These are phyloP conservation scores for Backusella circina DNA, from an alignment of 192 early-diverging fungal species.

Conservation along the genomic window DNA sequence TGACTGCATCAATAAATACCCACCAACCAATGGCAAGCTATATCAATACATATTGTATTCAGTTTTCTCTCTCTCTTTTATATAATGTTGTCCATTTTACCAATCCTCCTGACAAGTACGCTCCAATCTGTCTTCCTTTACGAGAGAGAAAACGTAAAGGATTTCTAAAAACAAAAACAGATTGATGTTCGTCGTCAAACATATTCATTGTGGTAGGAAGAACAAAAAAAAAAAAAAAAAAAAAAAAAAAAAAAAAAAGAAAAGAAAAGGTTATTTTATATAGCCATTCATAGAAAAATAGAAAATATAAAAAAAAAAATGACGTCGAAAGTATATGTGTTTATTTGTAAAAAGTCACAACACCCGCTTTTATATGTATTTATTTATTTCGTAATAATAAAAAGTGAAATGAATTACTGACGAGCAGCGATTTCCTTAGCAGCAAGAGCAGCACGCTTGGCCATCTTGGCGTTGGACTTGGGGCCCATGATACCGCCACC, in stretches of 20 bases:
- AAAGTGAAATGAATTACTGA: conserved; percentile 14
- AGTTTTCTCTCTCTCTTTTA: not conserved
- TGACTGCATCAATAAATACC: conserved; percentile 58
- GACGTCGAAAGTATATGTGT: not conserved
- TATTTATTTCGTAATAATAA: not conserved
- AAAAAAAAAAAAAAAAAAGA: not conserved
- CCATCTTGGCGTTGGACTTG: conserved; percentile 81
- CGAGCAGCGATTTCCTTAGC: conserved; percentile 36
- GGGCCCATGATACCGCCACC: conserved; percentile 96
- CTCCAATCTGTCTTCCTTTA: conserved; percentile 22
- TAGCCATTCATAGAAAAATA: too few relatives aligned
- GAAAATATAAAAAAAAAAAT: not conserved
- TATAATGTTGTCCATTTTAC: not conserved
- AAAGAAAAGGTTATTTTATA: not conserved
- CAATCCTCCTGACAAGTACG: conserved; percentile 20
- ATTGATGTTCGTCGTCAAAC: conserved; percentile 19
- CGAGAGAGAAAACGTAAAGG: conserved; percentile 15
- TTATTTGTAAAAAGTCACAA: not conserved
- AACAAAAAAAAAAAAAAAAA: conserved; percentile 7
- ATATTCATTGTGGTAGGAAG: not conserved
- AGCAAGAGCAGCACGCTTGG: conserved; percentile 63
- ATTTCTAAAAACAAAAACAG: conserved; percentile 22
- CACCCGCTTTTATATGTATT: not conserved
- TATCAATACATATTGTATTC: not conserved
- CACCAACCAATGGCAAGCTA: conserved; percentile 62